phyloP scores from a whole-genome alignment of 768 basidiomycete genomes.

The Lactifluus echinatus region DNA sequence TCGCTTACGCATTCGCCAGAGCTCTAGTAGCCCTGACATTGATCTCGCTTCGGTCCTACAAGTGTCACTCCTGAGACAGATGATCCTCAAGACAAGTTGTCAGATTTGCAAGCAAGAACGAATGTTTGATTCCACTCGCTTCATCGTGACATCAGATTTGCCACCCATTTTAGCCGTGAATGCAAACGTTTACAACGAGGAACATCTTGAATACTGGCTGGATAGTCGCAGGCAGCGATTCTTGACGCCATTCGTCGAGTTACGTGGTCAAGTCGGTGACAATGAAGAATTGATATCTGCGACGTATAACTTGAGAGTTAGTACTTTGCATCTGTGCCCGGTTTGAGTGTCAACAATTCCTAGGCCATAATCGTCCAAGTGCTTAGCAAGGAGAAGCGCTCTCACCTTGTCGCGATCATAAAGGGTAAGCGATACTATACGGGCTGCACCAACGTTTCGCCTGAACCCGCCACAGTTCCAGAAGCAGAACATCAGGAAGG shows the following conservation, averaged over 20 bases:
- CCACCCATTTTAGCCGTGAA: slow-evolving; percentile 86
- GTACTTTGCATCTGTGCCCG: slow-evolving; percentile 22
- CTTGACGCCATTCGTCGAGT: slow-evolving; percentile 45
- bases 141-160: slow-evolving; percentile 52
- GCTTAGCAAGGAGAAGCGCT: slow-evolving; percentile 54
- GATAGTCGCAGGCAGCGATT: slow-evolving; percentile 54
- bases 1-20: slow-evolving; percentile 24
- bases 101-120: slow-evolving; percentile 71
- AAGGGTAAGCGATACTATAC: slow-evolving; percentile 44
- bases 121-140: slow-evolving; percentile 61
- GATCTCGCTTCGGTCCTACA: slow-evolving; percentile 65
- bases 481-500: slow-evolving; percentile 39
- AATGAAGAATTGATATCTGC: slow-evolving; percentile 46
- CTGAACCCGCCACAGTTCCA: slow-evolving; percentile 44
- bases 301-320: slow-evolving; percentile 66
- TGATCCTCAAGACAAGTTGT: slow-evolving; percentile 82
- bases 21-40: slow-evolving; percentile 30
- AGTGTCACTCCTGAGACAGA: slow-evolving; percentile 70
- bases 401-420: slow-evolving; percentile 83
- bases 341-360: neutral
- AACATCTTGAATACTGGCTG: slow-evolving; percentile 66
- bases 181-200: slow-evolving; percentile 70
- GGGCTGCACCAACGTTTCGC: neutral
- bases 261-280: slow-evolving; percentile 54
- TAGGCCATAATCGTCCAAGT: slow-evolving; percentile 82